These are phyloP conservation scores for Naganishia vishniacii DNA, from an alignment of 768 basidiomycete species.

Conservation along the genomic window DNA sequence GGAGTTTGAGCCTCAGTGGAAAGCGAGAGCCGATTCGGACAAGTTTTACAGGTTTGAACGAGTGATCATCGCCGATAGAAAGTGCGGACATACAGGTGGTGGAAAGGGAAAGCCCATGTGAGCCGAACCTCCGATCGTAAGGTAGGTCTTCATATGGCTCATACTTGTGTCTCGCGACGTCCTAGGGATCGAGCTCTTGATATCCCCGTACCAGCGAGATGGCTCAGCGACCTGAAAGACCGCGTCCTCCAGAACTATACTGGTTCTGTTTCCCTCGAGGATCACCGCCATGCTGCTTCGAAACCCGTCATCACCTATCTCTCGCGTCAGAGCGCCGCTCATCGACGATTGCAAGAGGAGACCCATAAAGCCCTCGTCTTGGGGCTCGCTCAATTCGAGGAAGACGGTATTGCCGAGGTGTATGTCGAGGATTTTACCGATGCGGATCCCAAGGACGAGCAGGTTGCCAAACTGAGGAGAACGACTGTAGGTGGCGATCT, in stretches of 20 bases:
- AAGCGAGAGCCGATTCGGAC: conserved; percentile 26
- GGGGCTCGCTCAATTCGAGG: conserved; percentile 24
- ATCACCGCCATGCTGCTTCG: background rate
- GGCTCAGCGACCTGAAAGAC: conserved; percentile 33
- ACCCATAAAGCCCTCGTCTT: conserved; percentile 28
- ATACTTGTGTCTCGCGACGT: conserved; percentile 23
- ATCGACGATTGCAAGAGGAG: conserved; percentile 28
- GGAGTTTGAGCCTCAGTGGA: conserved; percentile 29
- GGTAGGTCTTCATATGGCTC: conserved; percentile 19
- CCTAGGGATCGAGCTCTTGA: conserved; percentile 36
- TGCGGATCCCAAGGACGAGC: conserved; percentile 30
- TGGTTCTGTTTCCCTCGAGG: conserved; percentile 27
- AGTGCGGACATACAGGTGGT: conserved; percentile 32
- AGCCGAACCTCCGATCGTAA: no score
- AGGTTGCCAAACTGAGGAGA: conserved; percentile 26
- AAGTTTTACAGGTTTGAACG: conserved; percentile 29
- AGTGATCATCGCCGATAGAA: conserved; percentile 32
- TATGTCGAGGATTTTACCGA: conserved; percentile 31
- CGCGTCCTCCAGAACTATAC: conserved; percentile 31
- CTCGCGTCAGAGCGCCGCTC: conserved; percentile 30
- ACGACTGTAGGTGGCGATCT: conserved; percentile 13
- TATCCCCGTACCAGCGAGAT: conserved; percentile 31
- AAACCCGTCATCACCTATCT: conserved; percentile 36
- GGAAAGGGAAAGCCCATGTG: conserved; percentile 14
- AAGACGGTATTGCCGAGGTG: conserved; percentile 35